Percentiles rank a stretch among this genome's conserved stretches.
Evolutionary conservation across 1,284 basidiomycete species (phyloP).

Genomic region (Ustanciosporium gigantosporum): DNA sequence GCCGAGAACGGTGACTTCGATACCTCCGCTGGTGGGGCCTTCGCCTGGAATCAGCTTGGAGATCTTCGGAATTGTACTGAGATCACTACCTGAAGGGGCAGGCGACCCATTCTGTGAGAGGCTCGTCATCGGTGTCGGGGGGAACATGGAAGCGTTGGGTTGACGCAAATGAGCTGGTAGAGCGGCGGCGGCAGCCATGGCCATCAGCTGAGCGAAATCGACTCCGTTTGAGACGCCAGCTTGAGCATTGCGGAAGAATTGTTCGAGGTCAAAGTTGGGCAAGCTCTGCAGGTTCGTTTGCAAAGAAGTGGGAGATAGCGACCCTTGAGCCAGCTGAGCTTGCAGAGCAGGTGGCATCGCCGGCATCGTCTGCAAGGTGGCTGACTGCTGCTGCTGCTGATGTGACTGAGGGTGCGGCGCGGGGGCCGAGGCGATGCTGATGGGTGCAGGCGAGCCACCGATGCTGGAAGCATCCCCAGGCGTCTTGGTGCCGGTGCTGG

Average conservation of each 20-base stretch:
- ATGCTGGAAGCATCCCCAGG: constrained; percentile 33
- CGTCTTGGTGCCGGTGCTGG: constrained; percentile 31
- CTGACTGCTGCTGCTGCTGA: constrained; percentile 3
- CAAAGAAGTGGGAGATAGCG: constrained; percentile 45
- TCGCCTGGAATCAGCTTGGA: constrained; percentile 72
- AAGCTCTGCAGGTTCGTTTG: constrained; percentile 51
- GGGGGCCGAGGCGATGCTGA: background rate
- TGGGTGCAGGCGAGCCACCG: constrained; percentile 18
- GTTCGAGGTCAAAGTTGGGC: constrained; percentile 48
- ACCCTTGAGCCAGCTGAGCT: constrained; percentile 44
- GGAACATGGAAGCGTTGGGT: constrained; percentile 1
- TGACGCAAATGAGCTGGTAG: constrained; percentile 34
- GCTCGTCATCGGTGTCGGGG: background rate
- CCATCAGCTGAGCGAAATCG: constrained; percentile 64
- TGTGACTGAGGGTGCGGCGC: constrained; percentile 7
- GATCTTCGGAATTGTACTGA: constrained; percentile 46
- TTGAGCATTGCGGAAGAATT: constrained; percentile 48
- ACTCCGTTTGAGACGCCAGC: constrained; percentile 43
- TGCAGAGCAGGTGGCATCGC: constrained; percentile 28
- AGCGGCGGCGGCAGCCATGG: constrained; percentile 66
- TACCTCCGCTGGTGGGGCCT: constrained; percentile 81
- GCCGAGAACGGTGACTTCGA: constrained; percentile 91
- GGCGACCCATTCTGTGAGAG: constrained; percentile 18
- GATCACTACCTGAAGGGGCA: constrained; percentile 38
- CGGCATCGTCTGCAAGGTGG: too few species aligned